Evolutionary conservation across 2,329 filamentous ascomycete genomes (phyloP), one percentile per base, ranked within the genome.

Genomic region (Aureobasidium sp.): DNA sequence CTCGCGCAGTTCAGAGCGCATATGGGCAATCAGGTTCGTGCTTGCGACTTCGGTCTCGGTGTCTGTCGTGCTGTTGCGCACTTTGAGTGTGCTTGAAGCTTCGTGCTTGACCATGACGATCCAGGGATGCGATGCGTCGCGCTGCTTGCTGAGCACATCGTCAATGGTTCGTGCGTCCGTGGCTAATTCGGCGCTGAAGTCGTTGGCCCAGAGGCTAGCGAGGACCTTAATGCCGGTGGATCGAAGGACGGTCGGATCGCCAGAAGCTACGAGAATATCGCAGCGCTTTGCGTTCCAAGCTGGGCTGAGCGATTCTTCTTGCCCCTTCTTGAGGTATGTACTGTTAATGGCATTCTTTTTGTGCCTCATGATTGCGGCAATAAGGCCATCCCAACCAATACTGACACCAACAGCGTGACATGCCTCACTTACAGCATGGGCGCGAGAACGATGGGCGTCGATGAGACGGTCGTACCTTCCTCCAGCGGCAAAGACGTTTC

Each of bases 401-500:
- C 91, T 95, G 71, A 97, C 93, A 1, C 95, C 94, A 11, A 97
- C 94, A 5, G 91, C 93, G 70, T 95, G 90, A 25, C 85, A 84
- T 3, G 48, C 34, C 21, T 37, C 55, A 16, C 44, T 44, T 13
- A 55, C 61, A 5, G 53, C 39, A 34, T 57, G 63, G 82, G 65
- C 85, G 87, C 5, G 48, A 3, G 89, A 89, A 9, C 87, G 84
- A 69, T 95, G 89, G 64, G 95, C 89, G 71, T 86, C 86, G 66
- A 99, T 93, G 25, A 99, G 78, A 51, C 85, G 85, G 72, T 99
- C 95, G 71, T 99, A 99, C 53, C 94, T 85, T 2, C 94, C 94
- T 55, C 95, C 94, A 36, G 92, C 94, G 6, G 93, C 94, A 69
- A 97, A 91, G 0, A 97, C 90, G 67, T 94, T 88, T 67, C 79